Conservation (phyloP, 208 protist species). For the Tetramitus jugosus region DNA sequence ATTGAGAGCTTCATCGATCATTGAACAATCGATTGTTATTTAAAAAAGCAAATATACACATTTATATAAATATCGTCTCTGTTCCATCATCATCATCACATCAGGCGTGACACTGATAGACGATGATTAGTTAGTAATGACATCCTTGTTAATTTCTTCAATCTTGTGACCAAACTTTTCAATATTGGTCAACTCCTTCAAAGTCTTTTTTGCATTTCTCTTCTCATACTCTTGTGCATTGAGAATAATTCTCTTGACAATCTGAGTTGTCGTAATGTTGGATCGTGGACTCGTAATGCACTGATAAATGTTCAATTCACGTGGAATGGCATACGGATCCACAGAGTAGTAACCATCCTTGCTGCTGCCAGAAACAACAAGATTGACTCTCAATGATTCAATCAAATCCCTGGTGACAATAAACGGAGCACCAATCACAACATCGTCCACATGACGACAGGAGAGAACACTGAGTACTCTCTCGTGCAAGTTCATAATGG, state of each 20-base stretch:
- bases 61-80: too few relatives aligned
- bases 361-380: conserved; percentile 69
- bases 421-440: conserved; percentile 92
- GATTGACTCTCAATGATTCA: conserved; percentile 58
- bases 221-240: conserved; percentile 2
- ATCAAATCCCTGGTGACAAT: conserved; percentile 80
- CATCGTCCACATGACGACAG: conserved; percentile 93
- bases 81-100: too few relatives aligned
- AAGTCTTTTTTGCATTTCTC: conserved; percentile 21
- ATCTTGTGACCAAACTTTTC: neutral
- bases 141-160: too few relatives aligned
- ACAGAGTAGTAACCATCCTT: conserved; percentile 23
- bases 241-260: conserved; percentile 12
- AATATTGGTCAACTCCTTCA: neutral
- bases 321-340: conserved; percentile 39
- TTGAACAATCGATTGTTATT: too few relatives aligned
- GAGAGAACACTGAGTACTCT: conserved; percentile 87
- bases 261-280: conserved; percentile 14
- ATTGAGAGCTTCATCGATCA: too few relatives aligned
- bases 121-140: too few relatives aligned
- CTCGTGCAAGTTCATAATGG: conserved; percentile 97
- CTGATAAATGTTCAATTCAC: neutral
- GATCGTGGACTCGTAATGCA: neutral
- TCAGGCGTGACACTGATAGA: too few relatives aligned
- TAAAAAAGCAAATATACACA: too few relatives aligned